Evolutionary conservation across 2,329 filamentous ascomycete genomes (phyloP).

Genomic region (Bertia moriformis): DNA sequence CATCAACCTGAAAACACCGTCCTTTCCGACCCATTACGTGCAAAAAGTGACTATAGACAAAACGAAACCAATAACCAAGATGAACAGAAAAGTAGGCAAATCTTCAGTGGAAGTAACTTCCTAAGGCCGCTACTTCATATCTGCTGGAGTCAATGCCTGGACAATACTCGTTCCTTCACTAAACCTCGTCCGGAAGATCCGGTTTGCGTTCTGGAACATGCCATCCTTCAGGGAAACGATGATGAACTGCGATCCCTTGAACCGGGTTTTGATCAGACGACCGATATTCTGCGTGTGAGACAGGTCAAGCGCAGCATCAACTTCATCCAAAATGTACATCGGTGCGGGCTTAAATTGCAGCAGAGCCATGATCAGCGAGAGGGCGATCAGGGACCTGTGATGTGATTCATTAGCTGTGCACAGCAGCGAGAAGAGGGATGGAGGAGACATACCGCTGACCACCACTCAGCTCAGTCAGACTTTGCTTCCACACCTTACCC

Average conservation of each 20-base stretch:
- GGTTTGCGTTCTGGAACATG: constrained; percentile 99
- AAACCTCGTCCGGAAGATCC: constrained; percentile 90
- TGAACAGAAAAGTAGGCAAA: neutral
- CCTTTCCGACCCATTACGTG: neutral
- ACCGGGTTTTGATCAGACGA: constrained; percentile 93
- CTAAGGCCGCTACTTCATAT: constrained; percentile 32
- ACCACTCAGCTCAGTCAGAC: constrained; percentile 82
- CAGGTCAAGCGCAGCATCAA: constrained; percentile 86
- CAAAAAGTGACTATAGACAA: no score
- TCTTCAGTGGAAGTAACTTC: neutral
- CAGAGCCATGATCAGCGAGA: constrained; percentile 93
- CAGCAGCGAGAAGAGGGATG: neutral
- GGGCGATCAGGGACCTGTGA: constrained; percentile 72
- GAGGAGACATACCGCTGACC: constrained; percentile 64
- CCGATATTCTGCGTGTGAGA: constrained; percentile 98
- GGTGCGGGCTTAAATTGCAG: constrained; percentile 97
- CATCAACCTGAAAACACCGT: no score
- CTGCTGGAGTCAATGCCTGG: constrained; percentile 68
- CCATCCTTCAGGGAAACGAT: constrained; percentile 96
- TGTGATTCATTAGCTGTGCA: neutral
- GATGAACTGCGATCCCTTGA: constrained; percentile 96
- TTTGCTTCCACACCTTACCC: constrained; percentile 98
- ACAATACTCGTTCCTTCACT: constrained; percentile 93
- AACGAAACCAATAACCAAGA: neutral
- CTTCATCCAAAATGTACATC: constrained; percentile 98